These are phyloP conservation scores for Trichomonascaceae sp. DNA, from an alignment of 1,139 yeast species.

Conservation along the genomic window DNA sequence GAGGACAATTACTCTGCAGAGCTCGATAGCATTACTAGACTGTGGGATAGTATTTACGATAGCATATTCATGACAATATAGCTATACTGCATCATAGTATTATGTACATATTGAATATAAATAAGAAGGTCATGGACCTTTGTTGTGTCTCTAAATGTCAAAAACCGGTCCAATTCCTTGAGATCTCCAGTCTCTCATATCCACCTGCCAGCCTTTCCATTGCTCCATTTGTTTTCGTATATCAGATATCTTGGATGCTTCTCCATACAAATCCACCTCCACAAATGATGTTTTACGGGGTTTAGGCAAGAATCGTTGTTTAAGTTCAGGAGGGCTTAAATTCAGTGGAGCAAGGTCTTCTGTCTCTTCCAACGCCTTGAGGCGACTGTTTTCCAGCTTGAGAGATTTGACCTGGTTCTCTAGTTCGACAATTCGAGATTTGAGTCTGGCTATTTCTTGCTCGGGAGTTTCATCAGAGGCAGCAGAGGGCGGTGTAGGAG, in stretches of 20 bases:
- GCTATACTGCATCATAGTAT: neutral
- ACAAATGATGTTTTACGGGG: slow-evolving; percentile 29
- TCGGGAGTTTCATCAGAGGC: neutral
- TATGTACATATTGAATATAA: neutral
- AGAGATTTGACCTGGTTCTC: slow-evolving; percentile 15
- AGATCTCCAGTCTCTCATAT: slow-evolving; percentile 75
- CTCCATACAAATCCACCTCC: slow-evolving; percentile 33
- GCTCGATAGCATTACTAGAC: slow-evolving; percentile 43
- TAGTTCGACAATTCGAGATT: slow-evolving; percentile 8
- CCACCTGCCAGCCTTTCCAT: slow-evolving; percentile 85
- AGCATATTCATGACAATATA: neutral
- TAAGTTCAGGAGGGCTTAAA: slow-evolving; percentile 6
- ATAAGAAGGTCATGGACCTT: neutral
- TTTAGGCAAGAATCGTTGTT: slow-evolving; percentile 8
- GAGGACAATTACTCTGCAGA: slow-evolving; percentile 80
- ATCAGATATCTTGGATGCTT: slow-evolving; percentile 26
- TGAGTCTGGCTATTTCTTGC: slow-evolving; percentile 8
- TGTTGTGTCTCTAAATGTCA: slow-evolving; percentile 35
- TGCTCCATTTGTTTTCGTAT: slow-evolving; percentile 37
- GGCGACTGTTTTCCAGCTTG: slow-evolving; percentile 25
- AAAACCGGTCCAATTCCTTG: slow-evolving; percentile 56
- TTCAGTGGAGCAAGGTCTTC: slow-evolving; percentile 26
- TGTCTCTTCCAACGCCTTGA: slow-evolving; percentile 14
- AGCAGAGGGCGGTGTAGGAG: neutral
- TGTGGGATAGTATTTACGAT: neutral